Evolutionary conservation across 495 filamentous ascomycete species (phyloP).

Genomic region (Paragyromitra xinjiangensis): DNA sequence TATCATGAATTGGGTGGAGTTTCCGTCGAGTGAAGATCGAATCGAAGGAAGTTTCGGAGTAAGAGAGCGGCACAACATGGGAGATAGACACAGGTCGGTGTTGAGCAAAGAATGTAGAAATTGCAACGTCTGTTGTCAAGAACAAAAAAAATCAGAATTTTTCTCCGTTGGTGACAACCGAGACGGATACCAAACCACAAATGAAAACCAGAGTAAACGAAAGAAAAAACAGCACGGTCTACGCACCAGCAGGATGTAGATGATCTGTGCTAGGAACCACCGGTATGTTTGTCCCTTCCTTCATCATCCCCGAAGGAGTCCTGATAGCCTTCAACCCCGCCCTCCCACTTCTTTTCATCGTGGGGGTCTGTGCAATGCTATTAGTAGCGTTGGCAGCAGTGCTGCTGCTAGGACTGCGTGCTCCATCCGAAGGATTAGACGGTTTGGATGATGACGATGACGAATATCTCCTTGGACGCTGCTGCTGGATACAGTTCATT

Average conservation of each 20-base stretch:
- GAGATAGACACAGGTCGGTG: slow-evolving; percentile 93
- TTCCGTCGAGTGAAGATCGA: slow-evolving; percentile 75
- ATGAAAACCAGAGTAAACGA: slow-evolving; percentile 42
- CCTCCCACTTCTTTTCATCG: slow-evolving; percentile 40
- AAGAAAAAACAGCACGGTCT: background rate
- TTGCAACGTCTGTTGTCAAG: slow-evolving; percentile 72
- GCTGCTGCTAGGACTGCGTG: slow-evolving; percentile 32
- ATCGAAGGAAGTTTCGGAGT: slow-evolving; percentile 77
- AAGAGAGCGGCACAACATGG: slow-evolving; percentile 74
- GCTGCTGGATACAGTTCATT: slow-evolving; percentile 36
- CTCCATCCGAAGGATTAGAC: slow-evolving; percentile 42
- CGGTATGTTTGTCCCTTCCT: slow-evolving; percentile 52
- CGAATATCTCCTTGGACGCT: slow-evolving; percentile 40
- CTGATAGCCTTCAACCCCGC: slow-evolving; percentile 37
- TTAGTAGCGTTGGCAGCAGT: slow-evolving; percentile 18
- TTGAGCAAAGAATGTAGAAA: slow-evolving; percentile 94
- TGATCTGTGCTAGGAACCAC: slow-evolving; percentile 55
- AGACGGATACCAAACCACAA: slow-evolving; percentile 59
- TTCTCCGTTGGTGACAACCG: slow-evolving; percentile 58
- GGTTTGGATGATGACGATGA: slow-evolving; percentile 44
- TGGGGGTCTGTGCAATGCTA: slow-evolving; percentile 30
- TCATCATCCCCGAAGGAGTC: slow-evolving; percentile 27
- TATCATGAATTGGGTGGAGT: slow-evolving; percentile 69
- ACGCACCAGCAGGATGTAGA: slow-evolving; percentile 51
- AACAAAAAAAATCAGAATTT: slow-evolving; percentile 30